phyloP scores from a whole-genome alignment of 2,329 filamentous ascomycete species.

The Penicillium sp. region DNA sequence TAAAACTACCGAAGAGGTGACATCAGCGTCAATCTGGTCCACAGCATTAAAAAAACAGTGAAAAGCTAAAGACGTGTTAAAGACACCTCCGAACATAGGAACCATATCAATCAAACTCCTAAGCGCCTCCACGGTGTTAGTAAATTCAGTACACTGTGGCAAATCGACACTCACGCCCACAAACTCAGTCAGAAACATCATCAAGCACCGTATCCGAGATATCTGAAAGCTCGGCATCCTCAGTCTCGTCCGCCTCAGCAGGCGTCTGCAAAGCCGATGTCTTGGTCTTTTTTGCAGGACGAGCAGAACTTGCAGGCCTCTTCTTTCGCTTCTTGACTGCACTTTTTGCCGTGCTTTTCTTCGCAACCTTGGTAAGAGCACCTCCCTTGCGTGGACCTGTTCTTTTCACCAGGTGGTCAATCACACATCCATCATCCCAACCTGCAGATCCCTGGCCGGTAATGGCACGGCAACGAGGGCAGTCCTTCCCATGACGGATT shows the following conservation, averaged over 20 bases:
- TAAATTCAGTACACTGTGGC: too few relatives aligned
- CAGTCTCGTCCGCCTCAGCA: not conserved
- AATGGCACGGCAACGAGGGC: constrained; percentile 60
- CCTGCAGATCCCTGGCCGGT: constrained; percentile 61
- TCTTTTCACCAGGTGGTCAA: constrained; percentile 62
- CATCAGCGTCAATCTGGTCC: too few relatives aligned
- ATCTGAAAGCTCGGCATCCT: not conserved
- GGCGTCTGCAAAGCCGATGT: not conserved
- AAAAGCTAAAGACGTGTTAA: too few relatives aligned
- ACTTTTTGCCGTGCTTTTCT: not conserved
- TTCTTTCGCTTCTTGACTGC: not conserved
- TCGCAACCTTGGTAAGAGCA: not conserved
- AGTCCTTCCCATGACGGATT: constrained; percentile 63
- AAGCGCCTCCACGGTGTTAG: too few relatives aligned
- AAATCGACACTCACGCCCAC: not conserved
- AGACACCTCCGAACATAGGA: too few relatives aligned
- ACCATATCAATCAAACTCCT: too few relatives aligned
- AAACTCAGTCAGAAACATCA: not conserved
- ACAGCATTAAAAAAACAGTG: too few relatives aligned
- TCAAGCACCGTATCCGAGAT: not conserved
- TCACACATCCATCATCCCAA: constrained; percentile 65
- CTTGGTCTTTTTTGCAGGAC: not conserved
- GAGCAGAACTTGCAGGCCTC: not conserved
- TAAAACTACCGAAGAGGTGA: too few relatives aligned
- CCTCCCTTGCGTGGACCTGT: constrained; percentile 23